Evolutionary conservation across 2,329 filamentous ascomycete genomes (phyloP).

Genomic region (Botrytis aclada): DNA sequence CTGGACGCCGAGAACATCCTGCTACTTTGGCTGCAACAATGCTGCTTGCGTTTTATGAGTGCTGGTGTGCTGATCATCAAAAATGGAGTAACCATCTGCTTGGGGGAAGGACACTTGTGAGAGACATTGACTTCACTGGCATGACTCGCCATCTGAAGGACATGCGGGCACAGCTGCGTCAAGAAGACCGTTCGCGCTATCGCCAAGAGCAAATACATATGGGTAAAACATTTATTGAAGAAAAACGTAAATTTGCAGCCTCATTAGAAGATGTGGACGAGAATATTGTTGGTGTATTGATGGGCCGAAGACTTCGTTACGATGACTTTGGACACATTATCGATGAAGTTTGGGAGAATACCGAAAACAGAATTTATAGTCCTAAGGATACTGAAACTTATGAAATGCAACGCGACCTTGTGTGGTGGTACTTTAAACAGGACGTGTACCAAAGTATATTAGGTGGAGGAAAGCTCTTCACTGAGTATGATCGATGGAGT

Average conservation of each 20-base stretch:
- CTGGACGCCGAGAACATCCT: slow-evolving; percentile 66
- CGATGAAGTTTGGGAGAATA: slow-evolving; percentile 22
- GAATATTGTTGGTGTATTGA: slow-evolving; percentile 53
- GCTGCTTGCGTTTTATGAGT: slow-evolving; percentile 86
- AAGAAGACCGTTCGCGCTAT: slow-evolving; percentile 22
- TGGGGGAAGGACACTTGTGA: slow-evolving; percentile 76
- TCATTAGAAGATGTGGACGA: slow-evolving; percentile 50
- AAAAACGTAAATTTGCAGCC: slow-evolving; percentile 23
- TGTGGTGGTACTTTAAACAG: slow-evolving; percentile 96
- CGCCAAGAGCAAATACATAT: slow-evolving; percentile 11
- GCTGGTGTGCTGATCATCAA: slow-evolving; percentile 88
- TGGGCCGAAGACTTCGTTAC: slow-evolving; percentile 56
- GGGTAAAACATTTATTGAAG: slow-evolving; percentile 21
- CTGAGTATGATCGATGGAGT: slow-evolving; percentile 78
- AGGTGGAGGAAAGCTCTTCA: slow-evolving; percentile 75
- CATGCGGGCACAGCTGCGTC: slow-evolving; percentile 47
- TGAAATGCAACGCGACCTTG: slow-evolving; percentile 79
- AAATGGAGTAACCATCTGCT: slow-evolving; percentile 94
- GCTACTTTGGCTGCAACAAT: slow-evolving; percentile 86
- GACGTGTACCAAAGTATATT: slow-evolving; percentile 88
- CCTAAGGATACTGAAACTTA: slow-evolving; percentile 70
- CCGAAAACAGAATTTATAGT: slow-evolving; percentile 27
- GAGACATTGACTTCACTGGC: slow-evolving; percentile 73
- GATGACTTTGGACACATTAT: slow-evolving; percentile 53
- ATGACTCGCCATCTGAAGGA: slow-evolving; percentile 70